Base-by-base conservation (phyloP, 345 rosid species). In the Dipteronia sinensis region DNA sequence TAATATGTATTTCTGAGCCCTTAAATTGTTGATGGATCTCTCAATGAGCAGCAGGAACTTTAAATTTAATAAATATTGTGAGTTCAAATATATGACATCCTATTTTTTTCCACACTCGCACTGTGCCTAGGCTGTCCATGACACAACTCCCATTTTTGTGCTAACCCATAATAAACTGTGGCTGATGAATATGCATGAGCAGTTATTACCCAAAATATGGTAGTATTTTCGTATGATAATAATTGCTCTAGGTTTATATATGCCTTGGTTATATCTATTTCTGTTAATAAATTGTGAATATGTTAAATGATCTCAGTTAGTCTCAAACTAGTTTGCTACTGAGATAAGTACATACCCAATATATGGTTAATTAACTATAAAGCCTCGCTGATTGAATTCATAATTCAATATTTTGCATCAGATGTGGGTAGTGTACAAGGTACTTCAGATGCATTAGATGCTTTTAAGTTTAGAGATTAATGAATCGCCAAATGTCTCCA, bases 1-100 rank as follows among this genome's bases (percentile, higher is more conserved):
- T 53, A 20, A 59, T 59, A 59, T 59, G 64, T 8, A 72, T 59
- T 44, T 56, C 75, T 34, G 27, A 72, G 42, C 44, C 31, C 65
- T 58, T 10, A 56, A 38, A 64, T 72, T 38, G 29, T 72, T 40
- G 1, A n/a, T 20, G 22, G 65, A 3, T 59, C 64, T 6, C 25
- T 59, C 23, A 7, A 59, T 11, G 51, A 58, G 66, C 66, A 58
- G 34, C 11, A 70, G 67, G 19, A 38, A 13, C 20, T 72, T 56
- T 38, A 34, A 34, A 56, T 72, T 56, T 29, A 12, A 56, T 19
- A 29, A 56, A 38, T 56, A 20, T 12, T 20, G 1, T n/a, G 5
- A 38, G 65, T 22, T 56, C 23, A 17, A 56, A 56, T 19, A 20
- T 56, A 56, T 56, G 9, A 34, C 40, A 44, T 68, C 29, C 29